Base-by-base conservation (phyloP, 2,329 filamentous ascomycete species). In the Juglanconis oblonga region DNA sequence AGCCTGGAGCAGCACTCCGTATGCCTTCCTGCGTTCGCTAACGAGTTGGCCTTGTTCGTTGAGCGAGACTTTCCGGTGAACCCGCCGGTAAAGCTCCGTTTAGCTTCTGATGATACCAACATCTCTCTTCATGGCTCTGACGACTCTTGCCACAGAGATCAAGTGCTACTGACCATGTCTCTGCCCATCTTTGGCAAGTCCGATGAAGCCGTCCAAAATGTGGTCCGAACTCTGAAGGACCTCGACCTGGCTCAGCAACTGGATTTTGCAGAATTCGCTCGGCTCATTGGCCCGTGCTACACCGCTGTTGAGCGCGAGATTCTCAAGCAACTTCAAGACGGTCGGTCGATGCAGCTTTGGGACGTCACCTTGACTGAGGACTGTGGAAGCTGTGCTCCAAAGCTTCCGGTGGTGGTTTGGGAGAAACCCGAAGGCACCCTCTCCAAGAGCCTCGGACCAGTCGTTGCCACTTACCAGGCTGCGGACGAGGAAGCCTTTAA, bases 161-260 rank as follows among this genome's bases (percentile, higher is more conserved):
- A 63, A 14, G 42, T 47, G 10, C 35, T 63, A 51, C 29, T 63
- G 7, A 58, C 58, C 3, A 63, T 57, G 31, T 63, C 54, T 10
- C 33, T 63, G 29, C 61, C 61, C 1, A 35, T 63, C 32, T 36
- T 63, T 13, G 61, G 58, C 14, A 51, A 55, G 2, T 35, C 24
- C 10, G 33, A 48, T 7, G 31, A 36, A 3, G 32, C 14, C 8
- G 40, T 33, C 2, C 13, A 13, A 5, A 24, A 57, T 14, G 17
- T 42, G 2, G 8, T 47, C 5, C 53, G 52, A 51, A 61, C 52
- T 3, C 13, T 63, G 13, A 55, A 51, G 29, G 52, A 51, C 42
- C 54, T 63, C 29, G 61, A 63, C n/a, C 35, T 63, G 2, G 24
- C 58, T 13, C 48, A 58, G 33, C 58, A 58, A 32, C 51, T 63